Evolutionary conservation across 192 early-diverging fungal genomes (phyloP), one percentile per base, ranked within the genome.

Genomic region (Podila epicladia): DNA sequence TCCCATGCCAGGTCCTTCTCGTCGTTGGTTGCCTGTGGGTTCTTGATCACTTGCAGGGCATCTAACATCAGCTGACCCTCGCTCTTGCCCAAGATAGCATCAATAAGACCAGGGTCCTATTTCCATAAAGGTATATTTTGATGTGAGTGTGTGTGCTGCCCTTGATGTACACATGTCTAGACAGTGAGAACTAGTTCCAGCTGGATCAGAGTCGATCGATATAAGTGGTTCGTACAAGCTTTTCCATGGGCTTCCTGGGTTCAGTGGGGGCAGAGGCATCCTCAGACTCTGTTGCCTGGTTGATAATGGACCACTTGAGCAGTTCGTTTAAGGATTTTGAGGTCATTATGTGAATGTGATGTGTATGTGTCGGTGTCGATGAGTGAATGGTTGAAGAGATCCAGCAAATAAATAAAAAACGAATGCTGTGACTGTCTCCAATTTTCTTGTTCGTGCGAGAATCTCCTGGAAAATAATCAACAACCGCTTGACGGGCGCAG

Each of bases 81-180:
- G 32, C 94, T 91, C 82, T 96, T 96, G 28, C 98, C 98, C 31
- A 99, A 86, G 65, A 99, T 97, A 19, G 93, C 91, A 41, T 99
- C 96, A 58, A 99, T 86, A 73, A 98, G 85, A 51, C 88, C 95
- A 3, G 97, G 92, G 78, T 98, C 96, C 84, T 85, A 71, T 15
- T 41, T 5, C 17, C 5, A 17, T 58, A 6, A 51, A 48, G 11
- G 20, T 17, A 49, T 19, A 67, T 91, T 75, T 26, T 55, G 26
- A 57, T 38, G 0, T 22, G 15, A 45, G 41, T 45, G 15, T 17
- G 15, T 17, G 41, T 45, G 15, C 38, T 9, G 0, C 3, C 15
- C 41, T 15, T 45, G 15, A 45, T 17, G 12, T 15, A 17, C 41
- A 17, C 41, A 45, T 45, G 41, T 45, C 7, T 45, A 45, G 15